Conservation (phyloP, 192 early-diverging fungal species). For the Coemansia sp. region DNA sequence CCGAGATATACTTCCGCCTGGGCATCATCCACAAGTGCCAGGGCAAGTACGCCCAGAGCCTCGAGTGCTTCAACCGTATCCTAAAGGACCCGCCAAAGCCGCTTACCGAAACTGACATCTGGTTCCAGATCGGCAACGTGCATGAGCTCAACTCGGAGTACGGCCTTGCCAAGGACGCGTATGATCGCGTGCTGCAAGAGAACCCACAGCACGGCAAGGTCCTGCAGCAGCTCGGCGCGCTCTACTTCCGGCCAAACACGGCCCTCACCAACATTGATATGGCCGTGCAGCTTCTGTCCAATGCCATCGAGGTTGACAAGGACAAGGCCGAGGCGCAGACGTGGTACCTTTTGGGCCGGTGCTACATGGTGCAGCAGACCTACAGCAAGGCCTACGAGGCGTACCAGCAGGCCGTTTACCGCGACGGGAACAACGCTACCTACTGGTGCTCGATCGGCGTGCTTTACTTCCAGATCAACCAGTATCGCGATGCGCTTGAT, state of each 20-base stretch:
- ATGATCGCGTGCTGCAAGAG: constrained; percentile 82
- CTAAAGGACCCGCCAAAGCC: constrained; percentile 83
- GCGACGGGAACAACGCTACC: constrained; percentile 87
- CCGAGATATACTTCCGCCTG: constrained; percentile 95
- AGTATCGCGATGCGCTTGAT: constrained; percentile 93
- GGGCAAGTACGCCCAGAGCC: constrained; percentile 36
- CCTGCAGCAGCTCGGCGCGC: constrained; percentile 91
- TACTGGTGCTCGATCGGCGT: constrained; percentile 99
- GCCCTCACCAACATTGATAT: constrained; percentile 77
- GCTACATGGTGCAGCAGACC: constrained; percentile 93
- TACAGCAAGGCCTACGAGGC: constrained; percentile 94
- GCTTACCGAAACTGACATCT: constrained; percentile 90
- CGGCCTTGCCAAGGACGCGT: constrained; percentile 74
- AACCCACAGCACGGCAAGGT: constrained; percentile 94
- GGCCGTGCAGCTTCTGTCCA: constrained; percentile 76
- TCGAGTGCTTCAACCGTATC: constrained; percentile 87
- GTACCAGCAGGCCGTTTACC: constrained; percentile 95
- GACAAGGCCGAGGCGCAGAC: constrained; percentile 88
- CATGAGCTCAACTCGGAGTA: constrained; percentile 93
- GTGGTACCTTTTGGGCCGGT: constrained; percentile 92
- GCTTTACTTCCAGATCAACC: constrained; percentile 92
- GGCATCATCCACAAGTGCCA: constrained; percentile 94
- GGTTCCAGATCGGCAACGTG: constrained; percentile 98
- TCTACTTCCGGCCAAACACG: constrained; percentile 87
- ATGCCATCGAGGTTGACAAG: constrained; percentile 71